Evolutionary conservation across 129 eudicot species (phyloP), one percentile per base, ranked within the genome.

Genomic region (Flaveria sonorensis): DNA sequence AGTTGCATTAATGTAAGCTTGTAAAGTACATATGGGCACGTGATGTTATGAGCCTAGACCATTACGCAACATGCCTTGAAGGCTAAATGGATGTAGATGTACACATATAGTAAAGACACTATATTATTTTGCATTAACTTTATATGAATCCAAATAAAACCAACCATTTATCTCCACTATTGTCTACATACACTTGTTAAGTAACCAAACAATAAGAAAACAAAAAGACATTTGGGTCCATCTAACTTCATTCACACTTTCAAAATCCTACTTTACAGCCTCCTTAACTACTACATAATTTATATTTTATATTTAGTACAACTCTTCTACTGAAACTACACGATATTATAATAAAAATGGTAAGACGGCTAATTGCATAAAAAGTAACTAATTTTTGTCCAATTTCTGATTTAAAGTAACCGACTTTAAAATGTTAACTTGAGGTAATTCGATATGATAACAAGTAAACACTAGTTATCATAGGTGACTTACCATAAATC

Each of bases 11-110:
- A 53, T 81, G 84, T 80, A 74, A 63, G 50, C 52, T 52, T 83
- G 79, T 68, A 75, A 75, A 71, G 68, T 75, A 81, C 86, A 85
- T 90, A 79, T 86, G 85, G 43, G n/a, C 88, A 88, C 76, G 89
- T 85, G 87, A 76, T 6, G 40, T 36, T 46, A 74, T 55, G 68
- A 83, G 74, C 52, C 78, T 10, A 57, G 79, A 83, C 75, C 87
- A 87, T 77, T 62, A 83, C 76, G 83, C 67, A 51, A 66, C 46
- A 75, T 64, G 70, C 80, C 60, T 72, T 71, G 59, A 68, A 65
- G 28, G 20, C 64, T 61, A 48, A 80, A 81, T 77, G 60, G 53
- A 56, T 68, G 61, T 48, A 20, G 78, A 62, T 57, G 32, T 65
- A 62, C 39, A 72, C 36, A 56, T 50, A 23, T 24, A 18, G 5